Percentiles rank a stretch among this genome's conserved stretches.
Evolutionary conservation across 495 filamentous ascomycete species (phyloP).

Genomic region (Pyrenula aspistea): DNA sequence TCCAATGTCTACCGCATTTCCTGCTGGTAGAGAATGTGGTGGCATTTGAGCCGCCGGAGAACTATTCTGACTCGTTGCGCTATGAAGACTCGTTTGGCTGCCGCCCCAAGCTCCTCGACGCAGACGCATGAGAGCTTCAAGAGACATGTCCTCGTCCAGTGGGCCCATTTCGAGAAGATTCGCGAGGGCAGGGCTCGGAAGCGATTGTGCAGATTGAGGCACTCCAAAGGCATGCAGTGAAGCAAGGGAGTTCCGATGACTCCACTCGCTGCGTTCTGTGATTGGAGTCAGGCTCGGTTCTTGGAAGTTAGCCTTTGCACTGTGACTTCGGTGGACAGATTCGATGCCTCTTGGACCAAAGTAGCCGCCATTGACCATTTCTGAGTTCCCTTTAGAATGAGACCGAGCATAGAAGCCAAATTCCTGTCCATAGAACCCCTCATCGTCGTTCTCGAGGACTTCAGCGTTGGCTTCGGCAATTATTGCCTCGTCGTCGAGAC

Average conservation of each 20-base stretch:
- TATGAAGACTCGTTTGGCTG: conserved; percentile 59
- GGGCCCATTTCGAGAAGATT: conserved; percentile 60
- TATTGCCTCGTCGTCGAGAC: conserved; percentile 72
- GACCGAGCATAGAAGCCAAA: conserved; percentile 89
- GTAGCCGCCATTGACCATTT: conserved; percentile 76
- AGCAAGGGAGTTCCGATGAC: conserved; percentile 83
- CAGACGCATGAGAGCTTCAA: conserved; percentile 60
- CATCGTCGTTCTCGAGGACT: conserved; percentile 79
- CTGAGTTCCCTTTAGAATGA: conserved; percentile 27
- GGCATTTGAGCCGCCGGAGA: conserved; percentile 1
- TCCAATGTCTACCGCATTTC: not conserved
- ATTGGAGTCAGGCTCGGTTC: conserved; percentile 94
- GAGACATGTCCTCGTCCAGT: conserved; percentile 57
- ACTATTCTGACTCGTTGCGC: conserved; percentile 14
- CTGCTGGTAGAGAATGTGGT: not conserved
- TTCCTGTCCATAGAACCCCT: conserved; percentile 90
- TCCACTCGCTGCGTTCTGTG: conserved; percentile 91
- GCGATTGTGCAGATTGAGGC: conserved; percentile 18
- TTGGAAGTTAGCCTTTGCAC: conserved; percentile 57
- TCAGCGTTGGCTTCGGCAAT: conserved; percentile 93
- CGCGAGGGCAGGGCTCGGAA: conserved; percentile 50
- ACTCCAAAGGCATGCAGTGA: conserved; percentile 47
- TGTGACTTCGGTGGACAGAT: conserved; percentile 52
- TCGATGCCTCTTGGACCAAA: conserved; percentile 62
- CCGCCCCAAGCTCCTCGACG: conserved; percentile 70